A percentile compares a stretch with the other conserved stretches of the same genome.
These are phyloP conservation scores for Ustilaginoidea virens DNA, from an alignment of 2,329 filamentous ascomycete species.

Conservation along the genomic window DNA sequence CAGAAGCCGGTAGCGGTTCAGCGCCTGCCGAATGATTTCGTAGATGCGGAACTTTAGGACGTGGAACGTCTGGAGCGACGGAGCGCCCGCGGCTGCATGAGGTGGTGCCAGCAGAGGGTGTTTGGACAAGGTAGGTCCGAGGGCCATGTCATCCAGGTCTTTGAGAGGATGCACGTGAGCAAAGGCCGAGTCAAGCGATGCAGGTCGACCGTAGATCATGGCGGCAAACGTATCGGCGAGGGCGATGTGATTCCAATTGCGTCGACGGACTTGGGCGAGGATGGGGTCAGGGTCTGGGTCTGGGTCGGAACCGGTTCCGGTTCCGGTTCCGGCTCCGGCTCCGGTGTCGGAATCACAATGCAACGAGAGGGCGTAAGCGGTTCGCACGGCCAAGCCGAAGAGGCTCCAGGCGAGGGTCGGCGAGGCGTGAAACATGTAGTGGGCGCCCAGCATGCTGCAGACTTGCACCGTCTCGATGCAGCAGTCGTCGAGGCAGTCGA, in stretches of 20 bases:
- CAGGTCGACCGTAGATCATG: conserved; percentile 14
- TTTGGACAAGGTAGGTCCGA: conserved; percentile 1
- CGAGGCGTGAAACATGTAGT: conserved; percentile 3
- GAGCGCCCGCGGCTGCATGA: too few relatives aligned
- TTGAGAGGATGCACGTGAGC: conserved; percentile 10
- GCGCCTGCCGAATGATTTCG: conserved; percentile 12
- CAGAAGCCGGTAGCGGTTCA: conserved; percentile 12
- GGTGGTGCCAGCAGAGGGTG: conserved; percentile 1
- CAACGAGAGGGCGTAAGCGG: conserved; percentile 7
- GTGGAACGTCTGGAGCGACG: conserved; percentile 11
- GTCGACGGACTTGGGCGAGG: conserved; percentile 11
- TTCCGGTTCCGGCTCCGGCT: not conserved
- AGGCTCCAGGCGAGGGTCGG: conserved; percentile 3
- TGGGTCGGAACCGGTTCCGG: too few relatives aligned
- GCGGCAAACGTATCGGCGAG: conserved; percentile 14
- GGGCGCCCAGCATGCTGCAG: conserved; percentile 2
- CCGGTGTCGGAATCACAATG: conserved; percentile 7
- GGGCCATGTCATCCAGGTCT: conserved; percentile 11
- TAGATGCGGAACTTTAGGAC: conserved; percentile 13
- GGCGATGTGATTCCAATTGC: conserved; percentile 15
- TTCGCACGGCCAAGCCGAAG: conserved; percentile 7
- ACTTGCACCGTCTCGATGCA: conserved; percentile 4
- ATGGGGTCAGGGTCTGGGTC: conserved; percentile 2
- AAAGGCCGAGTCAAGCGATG: conserved; percentile 13
- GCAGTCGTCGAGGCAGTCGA: conserved; percentile 4